Percentiles rank a stretch among this genome's conserved stretches.
Evolutionary conservation across 2,329 filamentous ascomycete species (phyloP).

Genomic region (Colletotrichum sp.): DNA sequence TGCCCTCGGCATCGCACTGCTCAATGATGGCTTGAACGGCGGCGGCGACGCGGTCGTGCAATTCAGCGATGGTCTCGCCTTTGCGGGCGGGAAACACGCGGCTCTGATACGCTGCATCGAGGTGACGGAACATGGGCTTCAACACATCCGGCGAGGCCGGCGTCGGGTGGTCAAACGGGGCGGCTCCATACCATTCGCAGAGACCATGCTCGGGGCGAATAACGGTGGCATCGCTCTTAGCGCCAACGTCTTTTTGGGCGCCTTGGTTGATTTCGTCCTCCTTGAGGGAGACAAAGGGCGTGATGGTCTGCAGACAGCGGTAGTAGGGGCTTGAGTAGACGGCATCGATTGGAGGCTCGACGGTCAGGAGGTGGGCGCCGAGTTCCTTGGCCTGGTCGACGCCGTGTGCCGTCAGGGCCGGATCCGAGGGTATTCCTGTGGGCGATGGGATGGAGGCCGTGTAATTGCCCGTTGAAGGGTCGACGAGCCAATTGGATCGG

Average conservation of each 20-base stretch:
- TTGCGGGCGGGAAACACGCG: conserved; percentile 71
- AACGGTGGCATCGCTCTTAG: conserved; percentile 29
- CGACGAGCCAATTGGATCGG: conserved; percentile 87
- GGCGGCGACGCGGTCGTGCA: conserved; percentile 81
- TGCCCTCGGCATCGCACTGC: conserved; percentile 73
- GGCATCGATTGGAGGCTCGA: conserved; percentile 72
- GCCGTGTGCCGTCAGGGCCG: conserved; percentile 85
- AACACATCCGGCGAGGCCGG: conserved; percentile 72
- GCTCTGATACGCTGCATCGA: conserved; percentile 63
- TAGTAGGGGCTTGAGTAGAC: conserved; percentile 90
- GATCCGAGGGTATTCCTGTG: conserved; percentile 87
- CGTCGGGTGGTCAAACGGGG: conserved; percentile 83
- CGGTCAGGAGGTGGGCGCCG: conserved; percentile 63
- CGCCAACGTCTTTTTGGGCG: neutral
- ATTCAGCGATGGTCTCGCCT: conserved; percentile 79
- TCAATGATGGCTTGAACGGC: conserved; percentile 74
- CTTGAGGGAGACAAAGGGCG: conserved; percentile 65
- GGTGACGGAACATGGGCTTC: conserved; percentile 69
- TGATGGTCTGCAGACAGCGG: conserved; percentile 83
- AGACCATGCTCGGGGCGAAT: conserved; percentile 63
- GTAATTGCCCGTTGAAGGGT: conserved; percentile 82
- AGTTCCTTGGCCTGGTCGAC: conserved; percentile 84
- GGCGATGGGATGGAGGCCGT: conserved; percentile 75
- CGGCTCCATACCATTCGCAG: conserved; percentile 91
- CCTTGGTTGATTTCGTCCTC: conserved; percentile 23